phyloP scores from a whole-genome alignment of 306 rosid genomes.

The Vigna reflexopilosa region DNA sequence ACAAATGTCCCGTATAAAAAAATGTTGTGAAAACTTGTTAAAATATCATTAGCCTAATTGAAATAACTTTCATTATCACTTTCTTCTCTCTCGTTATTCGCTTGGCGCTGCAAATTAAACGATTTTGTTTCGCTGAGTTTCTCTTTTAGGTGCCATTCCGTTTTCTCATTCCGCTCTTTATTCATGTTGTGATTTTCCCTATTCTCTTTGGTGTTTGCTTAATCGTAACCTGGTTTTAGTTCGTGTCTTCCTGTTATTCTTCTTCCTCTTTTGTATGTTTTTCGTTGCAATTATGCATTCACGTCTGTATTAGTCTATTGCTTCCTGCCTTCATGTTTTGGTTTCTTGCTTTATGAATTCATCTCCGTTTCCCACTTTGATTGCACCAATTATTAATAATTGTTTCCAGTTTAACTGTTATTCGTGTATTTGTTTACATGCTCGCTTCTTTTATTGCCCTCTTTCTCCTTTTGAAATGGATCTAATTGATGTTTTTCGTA shows the following conservation, averaged over 20 bases:
- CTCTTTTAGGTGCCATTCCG: not conserved
- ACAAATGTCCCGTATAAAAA: too few relatives aligned
- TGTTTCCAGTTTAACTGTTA: not conserved
- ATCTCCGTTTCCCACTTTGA: not conserved
- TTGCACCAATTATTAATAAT: not conserved
- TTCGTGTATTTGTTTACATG: not conserved
- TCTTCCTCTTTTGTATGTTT: not conserved
- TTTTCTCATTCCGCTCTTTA: not conserved
- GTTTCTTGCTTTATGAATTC: not conserved
- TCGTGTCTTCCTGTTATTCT: not conserved
- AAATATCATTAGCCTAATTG: too few relatives aligned
- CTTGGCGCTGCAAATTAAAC: not conserved
- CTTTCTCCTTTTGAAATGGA: not conserved
- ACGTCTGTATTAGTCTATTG: not conserved
- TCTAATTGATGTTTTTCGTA: slow-evolving; percentile 10
- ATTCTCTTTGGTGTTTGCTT: not conserved
- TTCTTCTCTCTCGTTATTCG: not conserved
- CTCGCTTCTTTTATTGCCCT: not conserved
- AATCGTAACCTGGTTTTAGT: not conserved
- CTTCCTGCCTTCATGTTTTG: not conserved
- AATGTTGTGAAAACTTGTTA: too few relatives aligned
- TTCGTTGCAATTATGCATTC: not conserved
- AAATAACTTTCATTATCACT: too few relatives aligned
- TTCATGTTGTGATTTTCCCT: not conserved
- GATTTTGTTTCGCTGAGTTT: not conserved